Evolutionary conservation across 2,329 filamentous ascomycete genomes (phyloP).

Genomic region (Pseudovirgaria hyperparasitica): DNA sequence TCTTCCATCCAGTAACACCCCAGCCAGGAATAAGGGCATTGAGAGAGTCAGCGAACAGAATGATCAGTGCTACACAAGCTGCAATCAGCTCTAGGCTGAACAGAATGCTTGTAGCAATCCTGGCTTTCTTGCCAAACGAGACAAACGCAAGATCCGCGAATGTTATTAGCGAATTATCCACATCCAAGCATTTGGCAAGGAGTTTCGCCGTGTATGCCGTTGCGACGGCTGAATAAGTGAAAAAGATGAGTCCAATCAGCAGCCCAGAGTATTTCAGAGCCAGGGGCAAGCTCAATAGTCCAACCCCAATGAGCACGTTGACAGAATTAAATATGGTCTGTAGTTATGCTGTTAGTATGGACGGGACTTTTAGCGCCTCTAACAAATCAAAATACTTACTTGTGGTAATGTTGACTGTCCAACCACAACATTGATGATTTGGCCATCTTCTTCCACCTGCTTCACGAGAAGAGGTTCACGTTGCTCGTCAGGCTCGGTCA

Average conservation of each 20-base stretch:
- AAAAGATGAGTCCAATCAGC: slow-evolving; percentile 66
- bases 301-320: slow-evolving; percentile 84
- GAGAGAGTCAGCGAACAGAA: slow-evolving; percentile 92
- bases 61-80: slow-evolving; percentile 77
- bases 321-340: slow-evolving; percentile 96
- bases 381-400: no score
- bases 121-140: slow-evolving; percentile 72
- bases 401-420: slow-evolving; percentile 89
- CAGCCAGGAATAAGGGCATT: slow-evolving; percentile 62
- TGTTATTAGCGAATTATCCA: slow-evolving; percentile 74
- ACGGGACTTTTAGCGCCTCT: no score
- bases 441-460: slow-evolving; percentile 72
- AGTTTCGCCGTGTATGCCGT: slow-evolving; percentile 81
- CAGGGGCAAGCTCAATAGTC: slow-evolving; percentile 76
- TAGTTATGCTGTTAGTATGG: no score
- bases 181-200: slow-evolving; percentile 76
- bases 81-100: slow-evolving; percentile 82
- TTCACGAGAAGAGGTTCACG: slow-evolving; percentile 73
- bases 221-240: slow-evolving; percentile 59
- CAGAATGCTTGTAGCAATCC: slow-evolving; percentile 68
- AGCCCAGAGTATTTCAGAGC: slow-evolving; percentile 81
- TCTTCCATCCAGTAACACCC: slow-evolving; percentile 65
- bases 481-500: slow-evolving; percentile 31
- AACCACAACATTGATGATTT: slow-evolving; percentile 71
- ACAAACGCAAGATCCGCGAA: slow-evolving; percentile 90